A percentile compares a stretch with the other conserved stretches of the same genome.
Conservation (phyloP, 225 moss, liverwort and hornwort genomes). For the Asterella californica region DNA sequence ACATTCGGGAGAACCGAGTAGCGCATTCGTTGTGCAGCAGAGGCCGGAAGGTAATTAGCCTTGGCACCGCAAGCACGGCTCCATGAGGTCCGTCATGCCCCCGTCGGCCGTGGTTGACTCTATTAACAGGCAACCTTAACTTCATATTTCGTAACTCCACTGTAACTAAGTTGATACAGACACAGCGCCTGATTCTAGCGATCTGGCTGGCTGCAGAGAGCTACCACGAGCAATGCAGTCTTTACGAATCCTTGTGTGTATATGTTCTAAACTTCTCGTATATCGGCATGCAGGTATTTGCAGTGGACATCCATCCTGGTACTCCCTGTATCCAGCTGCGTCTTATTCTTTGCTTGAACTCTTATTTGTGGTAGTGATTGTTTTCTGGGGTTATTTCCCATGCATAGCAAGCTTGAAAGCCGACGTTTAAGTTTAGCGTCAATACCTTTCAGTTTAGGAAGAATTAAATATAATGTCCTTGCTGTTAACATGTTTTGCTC, state of each 20-base stretch:
- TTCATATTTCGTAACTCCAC: neutral
- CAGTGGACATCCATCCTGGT: conserved; percentile 92
- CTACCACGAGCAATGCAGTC: neutral
- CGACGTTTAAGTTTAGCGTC: too few relatives aligned
- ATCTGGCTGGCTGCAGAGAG: neutral
- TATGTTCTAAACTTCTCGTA: neutral
- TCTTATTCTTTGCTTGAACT: neutral
- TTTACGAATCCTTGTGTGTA: neutral
- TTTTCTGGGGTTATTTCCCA: neutral
- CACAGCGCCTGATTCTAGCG: neutral
- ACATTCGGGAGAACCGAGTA: conserved; percentile 33
- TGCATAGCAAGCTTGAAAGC: too few relatives aligned
- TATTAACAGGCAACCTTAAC: neutral
- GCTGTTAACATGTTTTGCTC: too few relatives aligned
- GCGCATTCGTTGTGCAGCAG: conserved; percentile 81
- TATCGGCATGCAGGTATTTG: conserved; percentile 60
- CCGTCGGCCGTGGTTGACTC: neutral
- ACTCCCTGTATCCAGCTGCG: neutral
- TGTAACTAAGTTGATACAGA: too few relatives aligned
- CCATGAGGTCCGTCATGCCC: conserved; percentile 62
- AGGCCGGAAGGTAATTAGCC: conserved; percentile 76
- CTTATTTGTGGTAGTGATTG: neutral
- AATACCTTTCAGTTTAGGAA: too few relatives aligned
- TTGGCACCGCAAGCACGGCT: conserved; percentile 88
- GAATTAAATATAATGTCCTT: too few relatives aligned